phyloP scores from a whole-genome alignment of 1,284 basidiomycete genomes.

The Cryptococcus sp. region DNA sequence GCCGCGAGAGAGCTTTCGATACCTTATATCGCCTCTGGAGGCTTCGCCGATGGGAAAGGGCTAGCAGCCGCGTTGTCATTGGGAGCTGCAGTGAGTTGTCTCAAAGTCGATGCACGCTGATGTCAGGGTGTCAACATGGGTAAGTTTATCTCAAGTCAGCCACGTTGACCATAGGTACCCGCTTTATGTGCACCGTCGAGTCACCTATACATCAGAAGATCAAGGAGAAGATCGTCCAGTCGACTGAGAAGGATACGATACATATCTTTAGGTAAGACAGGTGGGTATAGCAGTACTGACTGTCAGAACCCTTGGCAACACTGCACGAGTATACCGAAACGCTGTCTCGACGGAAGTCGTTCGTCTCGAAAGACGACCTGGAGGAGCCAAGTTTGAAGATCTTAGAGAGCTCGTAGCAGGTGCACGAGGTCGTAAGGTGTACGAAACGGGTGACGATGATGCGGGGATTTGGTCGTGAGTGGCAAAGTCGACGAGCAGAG shows the following conservation, averaged over 20 bases:
- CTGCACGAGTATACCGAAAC: conserved; percentile 79
- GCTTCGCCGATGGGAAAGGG: conserved; percentile 78
- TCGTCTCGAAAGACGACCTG: conserved; percentile 72
- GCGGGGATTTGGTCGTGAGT: conserved; percentile 75
- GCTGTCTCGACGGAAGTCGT: conserved; percentile 66
- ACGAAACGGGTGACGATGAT: conserved; percentile 81
- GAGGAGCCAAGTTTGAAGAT: conserved; percentile 86
- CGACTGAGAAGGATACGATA: conserved; percentile 73
- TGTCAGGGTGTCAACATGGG: conserved; percentile 81
- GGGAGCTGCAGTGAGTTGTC: conserved; percentile 69
- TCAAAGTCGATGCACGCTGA: background rate
- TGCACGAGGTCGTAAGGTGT: conserved; percentile 67
- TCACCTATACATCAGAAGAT: conserved; percentile 86
- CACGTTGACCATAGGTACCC: conserved; percentile 16
- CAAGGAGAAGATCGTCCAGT: conserved; percentile 83
- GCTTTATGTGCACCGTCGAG: conserved; percentile 54
- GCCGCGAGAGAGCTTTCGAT: conserved; percentile 81
- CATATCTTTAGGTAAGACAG: conserved; percentile 76
- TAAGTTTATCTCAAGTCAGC: conserved; percentile 42
- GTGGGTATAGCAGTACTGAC: background rate
- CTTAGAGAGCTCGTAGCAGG: conserved; percentile 80
- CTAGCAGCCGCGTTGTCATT: conserved; percentile 78
- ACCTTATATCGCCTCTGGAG: conserved; percentile 88
- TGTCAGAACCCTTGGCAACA: conserved; percentile 69
- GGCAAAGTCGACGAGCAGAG: background rate